These are phyloP conservation scores for Botrytis cinerea DNA, from an alignment of 2,329 filamentous ascomycete genomes.

Conservation along the genomic window DNA sequence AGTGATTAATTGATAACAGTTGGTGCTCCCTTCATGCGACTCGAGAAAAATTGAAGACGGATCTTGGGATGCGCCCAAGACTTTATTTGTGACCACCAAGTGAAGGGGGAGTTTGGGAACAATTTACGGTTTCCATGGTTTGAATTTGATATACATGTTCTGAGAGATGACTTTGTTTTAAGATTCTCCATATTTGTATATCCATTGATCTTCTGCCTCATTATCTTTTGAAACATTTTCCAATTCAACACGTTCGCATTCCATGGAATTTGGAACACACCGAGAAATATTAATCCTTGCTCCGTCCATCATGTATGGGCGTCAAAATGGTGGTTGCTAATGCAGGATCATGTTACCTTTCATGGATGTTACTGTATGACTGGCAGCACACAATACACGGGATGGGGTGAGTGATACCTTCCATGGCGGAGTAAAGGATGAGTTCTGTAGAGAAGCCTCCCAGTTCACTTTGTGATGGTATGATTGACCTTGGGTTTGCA, in stretches of 20 bases:
- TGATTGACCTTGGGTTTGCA: not conserved
- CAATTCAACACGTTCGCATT: not conserved
- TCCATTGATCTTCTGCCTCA: not conserved
- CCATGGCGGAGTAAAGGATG: not conserved
- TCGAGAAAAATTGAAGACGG: not conserved
- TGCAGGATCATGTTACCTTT: constrained; percentile 14
- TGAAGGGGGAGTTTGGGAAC: not conserved
- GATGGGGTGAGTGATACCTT: not conserved
- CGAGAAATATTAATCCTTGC: not conserved
- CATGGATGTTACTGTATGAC: constrained; percentile 5
- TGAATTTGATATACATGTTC: not conserved
- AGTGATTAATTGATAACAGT: constrained; percentile 1
- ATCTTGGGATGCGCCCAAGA: constrained; percentile 1
- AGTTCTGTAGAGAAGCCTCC: not conserved
- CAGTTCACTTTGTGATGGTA: not conserved
- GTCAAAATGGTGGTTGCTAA: not conserved
- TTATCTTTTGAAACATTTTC: not conserved
- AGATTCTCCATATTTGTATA: not conserved
- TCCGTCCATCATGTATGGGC: not conserved
- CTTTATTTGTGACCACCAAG: not conserved
- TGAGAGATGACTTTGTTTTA: constrained; percentile 1
- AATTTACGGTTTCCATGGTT: not conserved
- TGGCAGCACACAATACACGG: not conserved
- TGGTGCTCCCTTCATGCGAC: not conserved
- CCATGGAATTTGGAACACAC: not conserved